A percentile compares a stretch with the other conserved stretches of the same genome.
Conservation (phyloP, 768 basidiomycete species). For the Auricularia sp. region DNA sequence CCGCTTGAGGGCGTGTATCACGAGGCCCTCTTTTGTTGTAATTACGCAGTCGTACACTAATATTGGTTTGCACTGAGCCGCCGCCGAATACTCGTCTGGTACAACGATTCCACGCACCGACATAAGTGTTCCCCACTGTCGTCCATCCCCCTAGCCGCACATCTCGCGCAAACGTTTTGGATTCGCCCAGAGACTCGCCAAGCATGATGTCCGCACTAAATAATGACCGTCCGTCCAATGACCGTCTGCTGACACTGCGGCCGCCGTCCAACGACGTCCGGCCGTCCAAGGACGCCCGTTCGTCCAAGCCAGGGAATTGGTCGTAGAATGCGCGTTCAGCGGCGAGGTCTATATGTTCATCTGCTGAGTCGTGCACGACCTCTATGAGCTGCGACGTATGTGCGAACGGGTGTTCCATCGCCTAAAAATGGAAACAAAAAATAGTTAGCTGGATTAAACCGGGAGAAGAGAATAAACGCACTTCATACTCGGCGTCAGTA, state of each 20-base stretch:
- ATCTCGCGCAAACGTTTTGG: not conserved
- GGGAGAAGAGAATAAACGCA: not conserved
- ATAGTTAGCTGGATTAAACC: too few species aligned
- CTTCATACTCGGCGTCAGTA: not conserved
- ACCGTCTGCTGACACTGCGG: not conserved
- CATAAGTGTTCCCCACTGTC: not conserved
- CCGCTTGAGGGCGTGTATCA: not conserved
- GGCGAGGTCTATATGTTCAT: not conserved
- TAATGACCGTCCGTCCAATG: not conserved
- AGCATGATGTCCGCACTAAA: not conserved
- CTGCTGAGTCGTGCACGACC: not conserved
- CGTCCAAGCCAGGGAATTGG: not conserved
- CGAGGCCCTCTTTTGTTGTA: not conserved
- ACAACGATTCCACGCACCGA: not conserved
- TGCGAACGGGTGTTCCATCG: not conserved
- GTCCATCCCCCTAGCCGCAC: not conserved
- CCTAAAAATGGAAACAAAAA: too few species aligned
- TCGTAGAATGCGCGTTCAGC: not conserved
- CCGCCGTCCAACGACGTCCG: not conserved
- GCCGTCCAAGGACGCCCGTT: not conserved
- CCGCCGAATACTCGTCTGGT: not conserved
- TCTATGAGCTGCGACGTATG: not conserved
- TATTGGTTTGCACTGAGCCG: not conserved
- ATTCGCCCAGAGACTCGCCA: not conserved
- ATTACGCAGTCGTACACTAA: conserved; percentile 1